Evolutionary conservation across 805 yeast species (phyloP).

Genomic region (Cyberlindnera lachancei): DNA sequence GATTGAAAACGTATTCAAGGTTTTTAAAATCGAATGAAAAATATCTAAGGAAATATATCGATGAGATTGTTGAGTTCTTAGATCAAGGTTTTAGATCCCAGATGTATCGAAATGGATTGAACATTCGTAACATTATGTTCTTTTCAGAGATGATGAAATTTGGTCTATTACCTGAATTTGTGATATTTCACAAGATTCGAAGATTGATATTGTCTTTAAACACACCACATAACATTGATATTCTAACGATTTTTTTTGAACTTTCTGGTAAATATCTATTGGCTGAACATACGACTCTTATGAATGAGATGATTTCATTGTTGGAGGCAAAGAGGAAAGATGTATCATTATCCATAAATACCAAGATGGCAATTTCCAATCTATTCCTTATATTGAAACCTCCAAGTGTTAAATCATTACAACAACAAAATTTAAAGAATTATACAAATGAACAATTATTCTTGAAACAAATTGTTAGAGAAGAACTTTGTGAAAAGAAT

Average conservation of each 20-base stretch:
- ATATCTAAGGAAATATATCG: constrained; percentile 41
- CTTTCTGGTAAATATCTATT: constrained; percentile 61
- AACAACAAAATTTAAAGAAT: constrained; percentile 15
- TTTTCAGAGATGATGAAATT: constrained; percentile 75
- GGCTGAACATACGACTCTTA: constrained; percentile 47
- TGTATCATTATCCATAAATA: constrained; percentile 42
- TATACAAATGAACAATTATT: constrained; percentile 40
- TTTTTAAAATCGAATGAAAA: constrained; percentile 56
- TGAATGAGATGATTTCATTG: constrained; percentile 55
- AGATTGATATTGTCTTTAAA: constrained; percentile 45
- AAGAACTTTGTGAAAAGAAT: constrained; percentile 38
- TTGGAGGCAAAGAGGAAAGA: constrained; percentile 44
- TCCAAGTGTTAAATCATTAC: constrained; percentile 34
- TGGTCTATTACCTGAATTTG: constrained; percentile 60
- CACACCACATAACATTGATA: constrained; percentile 56
- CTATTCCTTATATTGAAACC: constrained; percentile 50
- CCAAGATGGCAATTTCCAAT: constrained; percentile 51
- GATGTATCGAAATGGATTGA: constrained; percentile 43
- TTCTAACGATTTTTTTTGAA: constrained; percentile 64
- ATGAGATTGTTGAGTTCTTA: constrained; percentile 44
- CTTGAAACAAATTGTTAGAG: constrained; percentile 41
- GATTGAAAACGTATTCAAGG: constrained; percentile 48
- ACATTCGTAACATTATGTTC: constrained; percentile 51
- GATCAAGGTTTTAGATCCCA: constrained; percentile 58
- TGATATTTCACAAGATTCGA: constrained; percentile 67